phyloP scores from a whole-genome alignment of 371 early-diverging fungal species.

The Mucor plumbeus region DNA sequence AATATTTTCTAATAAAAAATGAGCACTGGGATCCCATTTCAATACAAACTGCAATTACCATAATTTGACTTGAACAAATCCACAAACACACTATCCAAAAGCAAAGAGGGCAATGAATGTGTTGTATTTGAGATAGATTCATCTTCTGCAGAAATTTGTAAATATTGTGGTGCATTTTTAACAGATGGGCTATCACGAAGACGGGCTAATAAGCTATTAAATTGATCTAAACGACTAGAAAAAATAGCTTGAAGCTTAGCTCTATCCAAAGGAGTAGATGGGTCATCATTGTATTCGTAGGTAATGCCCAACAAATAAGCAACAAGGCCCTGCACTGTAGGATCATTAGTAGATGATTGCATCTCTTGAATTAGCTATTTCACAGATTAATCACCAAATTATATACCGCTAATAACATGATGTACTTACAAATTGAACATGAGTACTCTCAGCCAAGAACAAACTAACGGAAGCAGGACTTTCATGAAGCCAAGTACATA shows the following conservation, averaged over 20 bases:
- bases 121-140: slow-evolving; percentile 50
- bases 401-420: not conserved
- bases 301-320: slow-evolving; percentile 87
- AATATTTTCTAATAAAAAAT: slow-evolving; percentile 32
- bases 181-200: slow-evolving; percentile 84
- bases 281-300: slow-evolving; percentile 86
- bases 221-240: slow-evolving; percentile 86
- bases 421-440: slow-evolving; percentile 83
- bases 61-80: slow-evolving; percentile 81
- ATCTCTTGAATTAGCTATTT: slow-evolving; percentile 84
- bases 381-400: not conserved
- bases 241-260: slow-evolving; percentile 82
- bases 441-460: slow-evolving; percentile 87
- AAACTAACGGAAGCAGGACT: slow-evolving; percentile 78
- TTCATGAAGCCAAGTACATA: slow-evolving; percentile 84
- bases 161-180: slow-evolving; percentile 69
- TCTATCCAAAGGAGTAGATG: slow-evolving; percentile 73
- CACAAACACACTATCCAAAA: slow-evolving; percentile 82
- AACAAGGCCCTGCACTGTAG: slow-evolving; percentile 87
- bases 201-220: slow-evolving; percentile 79
- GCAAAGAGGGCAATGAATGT: slow-evolving; percentile 59
- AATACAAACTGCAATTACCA: slow-evolving; percentile 48
- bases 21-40: not conserved
- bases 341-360: slow-evolving; percentile 81
- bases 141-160: slow-evolving; percentile 60